A percentile compares a stretch with the other conserved stretches of the same genome.
These are phyloP conservation scores for Pedinophyceae sp. DNA, from an alignment of 139 green algal genomes.

Conservation along the genomic window DNA sequence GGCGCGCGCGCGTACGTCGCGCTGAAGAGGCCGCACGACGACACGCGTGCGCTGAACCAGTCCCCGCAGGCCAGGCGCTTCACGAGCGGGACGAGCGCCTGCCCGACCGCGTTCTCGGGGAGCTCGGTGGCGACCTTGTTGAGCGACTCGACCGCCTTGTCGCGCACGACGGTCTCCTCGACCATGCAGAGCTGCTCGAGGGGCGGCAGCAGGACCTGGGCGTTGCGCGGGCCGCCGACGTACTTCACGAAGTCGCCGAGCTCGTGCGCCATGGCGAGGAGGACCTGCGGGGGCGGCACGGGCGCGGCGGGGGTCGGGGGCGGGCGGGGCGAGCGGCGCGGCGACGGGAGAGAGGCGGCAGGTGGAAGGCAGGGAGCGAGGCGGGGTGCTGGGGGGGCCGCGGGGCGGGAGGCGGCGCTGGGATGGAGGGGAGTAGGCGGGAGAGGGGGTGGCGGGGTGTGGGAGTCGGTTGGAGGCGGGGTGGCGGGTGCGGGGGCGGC, in stretches of 20 bases:
- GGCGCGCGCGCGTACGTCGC: slow-evolving; percentile 46
- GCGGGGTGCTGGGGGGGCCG: too few relatives aligned
- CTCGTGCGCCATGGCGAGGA: slow-evolving; percentile 91
- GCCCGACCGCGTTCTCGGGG: slow-evolving; percentile 32
- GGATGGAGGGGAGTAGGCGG: too few relatives aligned
- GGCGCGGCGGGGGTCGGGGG: too few relatives aligned
- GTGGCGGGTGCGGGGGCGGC: too few relatives aligned
- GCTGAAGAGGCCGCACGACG: slow-evolving; percentile 73
- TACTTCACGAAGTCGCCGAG: slow-evolving; percentile 85
- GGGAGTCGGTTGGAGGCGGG: too few relatives aligned
- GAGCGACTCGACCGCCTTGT: slow-evolving; percentile 81
- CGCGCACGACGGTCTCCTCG: slow-evolving; percentile 95
- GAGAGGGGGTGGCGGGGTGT: too few relatives aligned
- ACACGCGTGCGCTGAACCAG: slow-evolving; percentile 94
- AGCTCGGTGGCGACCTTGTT: slow-evolving; percentile 59
- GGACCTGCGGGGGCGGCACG: too few relatives aligned
- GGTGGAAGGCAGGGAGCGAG: too few relatives aligned
- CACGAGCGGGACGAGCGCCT: slow-evolving; percentile 55
- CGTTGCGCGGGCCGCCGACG: slow-evolving; percentile 71
- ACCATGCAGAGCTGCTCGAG: slow-evolving; percentile 86
- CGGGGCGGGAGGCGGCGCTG: too few relatives aligned
- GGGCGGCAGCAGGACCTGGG: slow-evolving; percentile 60
- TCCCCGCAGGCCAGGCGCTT: slow-evolving; percentile 79
- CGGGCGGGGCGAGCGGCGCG: too few relatives aligned
- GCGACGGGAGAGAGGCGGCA: too few relatives aligned